A percentile compares a stretch with the other conserved stretches of the same genome.
Conservation (phyloP, 2,329 filamentous ascomycete species). For the Phoma sp. region DNA sequence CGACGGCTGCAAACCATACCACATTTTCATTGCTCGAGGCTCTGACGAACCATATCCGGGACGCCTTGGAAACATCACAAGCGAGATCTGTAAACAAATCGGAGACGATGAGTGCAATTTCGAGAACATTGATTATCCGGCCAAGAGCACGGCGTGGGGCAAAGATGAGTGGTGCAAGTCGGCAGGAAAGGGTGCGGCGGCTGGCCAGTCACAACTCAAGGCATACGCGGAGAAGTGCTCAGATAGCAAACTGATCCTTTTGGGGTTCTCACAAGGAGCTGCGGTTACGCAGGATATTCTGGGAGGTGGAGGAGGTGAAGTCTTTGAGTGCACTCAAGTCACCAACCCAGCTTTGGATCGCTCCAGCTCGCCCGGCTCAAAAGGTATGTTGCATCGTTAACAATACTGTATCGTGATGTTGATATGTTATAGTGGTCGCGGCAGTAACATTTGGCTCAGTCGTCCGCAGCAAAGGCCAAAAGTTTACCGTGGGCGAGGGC, state of each 20-base stretch:
- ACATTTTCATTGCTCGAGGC: constrained; percentile 38
- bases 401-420: background rate
- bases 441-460: constrained; percentile 38
- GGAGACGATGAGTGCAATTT: constrained; percentile 32
- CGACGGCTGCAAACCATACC: constrained; percentile 33
- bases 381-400: constrained; percentile 20
- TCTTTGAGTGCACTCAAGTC: constrained; percentile 34
- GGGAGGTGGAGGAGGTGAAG: constrained; percentile 37
- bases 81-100: constrained; percentile 27
- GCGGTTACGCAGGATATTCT: constrained; percentile 38
- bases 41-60: constrained; percentile 41
- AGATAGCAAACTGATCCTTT: constrained; percentile 35
- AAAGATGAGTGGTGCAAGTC: constrained; percentile 37
- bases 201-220: constrained; percentile 35
- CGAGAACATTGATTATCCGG: constrained; percentile 38
- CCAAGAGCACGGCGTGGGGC: constrained; percentile 36
- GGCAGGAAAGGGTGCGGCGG: constrained; percentile 29
- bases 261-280: constrained; percentile 38
- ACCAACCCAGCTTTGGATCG: constrained; percentile 30
- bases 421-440: constrained; percentile 28
- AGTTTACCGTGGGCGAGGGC: constrained; percentile 35
- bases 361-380: constrained; percentile 24
- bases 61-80: constrained; percentile 34
- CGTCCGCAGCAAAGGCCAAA: constrained; percentile 28
- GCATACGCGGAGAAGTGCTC: constrained; percentile 36